phyloP scores from a whole-genome alignment of 805 yeast species.

The Candida caryicola region DNA sequence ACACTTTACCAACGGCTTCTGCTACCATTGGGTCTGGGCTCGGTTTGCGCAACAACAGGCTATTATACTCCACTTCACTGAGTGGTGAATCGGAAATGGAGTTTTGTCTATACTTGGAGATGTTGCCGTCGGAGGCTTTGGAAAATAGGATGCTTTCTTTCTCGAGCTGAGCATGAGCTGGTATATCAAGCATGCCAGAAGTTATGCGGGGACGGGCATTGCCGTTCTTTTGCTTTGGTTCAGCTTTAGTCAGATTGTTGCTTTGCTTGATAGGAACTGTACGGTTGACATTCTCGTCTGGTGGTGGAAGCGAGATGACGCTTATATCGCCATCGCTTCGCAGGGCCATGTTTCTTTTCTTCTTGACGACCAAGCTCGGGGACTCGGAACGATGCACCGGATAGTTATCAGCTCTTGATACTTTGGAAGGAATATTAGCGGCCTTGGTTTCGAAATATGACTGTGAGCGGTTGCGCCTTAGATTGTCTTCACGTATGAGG shows the following conservation, averaged over 20 bases:
- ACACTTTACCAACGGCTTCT: too few relatives aligned
- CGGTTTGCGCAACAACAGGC: background rate
- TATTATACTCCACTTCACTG: background rate
- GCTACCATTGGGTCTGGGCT: too few relatives aligned
- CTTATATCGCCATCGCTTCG: constrained; percentile 15
- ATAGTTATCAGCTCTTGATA: constrained; percentile 2
- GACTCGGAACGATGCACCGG: too few relatives aligned
- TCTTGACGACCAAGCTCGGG: constrained; percentile 2
- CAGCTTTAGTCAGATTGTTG: background rate
- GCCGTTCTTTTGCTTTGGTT: constrained; percentile 1
- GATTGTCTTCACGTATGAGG: constrained; percentile 9
- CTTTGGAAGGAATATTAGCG: constrained; percentile 21
- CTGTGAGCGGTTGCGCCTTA: constrained; percentile 18
- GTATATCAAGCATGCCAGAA: constrained; percentile 41
- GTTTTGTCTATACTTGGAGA: too few relatives aligned
- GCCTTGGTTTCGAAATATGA: constrained; percentile 24
- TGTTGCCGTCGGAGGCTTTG: too few relatives aligned
- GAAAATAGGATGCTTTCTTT: constrained; percentile 12
- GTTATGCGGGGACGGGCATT: constrained; percentile 28
- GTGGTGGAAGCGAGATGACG: constrained; percentile 36
- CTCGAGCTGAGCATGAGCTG: constrained; percentile 29
- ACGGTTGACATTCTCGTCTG: constrained; percentile 18
- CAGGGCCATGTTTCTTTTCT: constrained; percentile 4
- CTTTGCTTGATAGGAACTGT: constrained; percentile 31
- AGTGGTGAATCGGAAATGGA: background rate